Base-by-base conservation (phyloP, 2,329 filamentous ascomycete genomes). In the Colletotrichum karsti region DNA sequence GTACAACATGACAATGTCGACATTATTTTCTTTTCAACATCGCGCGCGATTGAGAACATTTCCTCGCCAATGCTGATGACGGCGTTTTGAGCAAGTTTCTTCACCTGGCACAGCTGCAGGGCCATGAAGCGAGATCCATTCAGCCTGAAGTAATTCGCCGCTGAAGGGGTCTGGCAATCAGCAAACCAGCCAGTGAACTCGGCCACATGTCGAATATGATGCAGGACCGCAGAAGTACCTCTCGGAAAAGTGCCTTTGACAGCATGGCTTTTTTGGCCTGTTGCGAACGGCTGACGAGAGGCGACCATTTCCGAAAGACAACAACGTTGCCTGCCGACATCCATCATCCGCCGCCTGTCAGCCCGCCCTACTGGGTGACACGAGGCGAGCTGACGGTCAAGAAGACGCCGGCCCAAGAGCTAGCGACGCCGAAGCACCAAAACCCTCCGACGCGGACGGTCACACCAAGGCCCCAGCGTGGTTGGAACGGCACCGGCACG, bases 1-100 rank as follows among this genome's bases (percentile, higher is more conserved):
- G n/a, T n/a, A n/a, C n/a, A n/a, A n/a, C 2, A 7, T 44, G 41
- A 22, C 9, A 12, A 13, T 20, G 39, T n/a, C 39, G 20, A 18
- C 39, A n/a, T n/a, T n/a, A n/a, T n/a, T n/a, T n/a, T n/a, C n/a
- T n/a, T n/a, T 24, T 46, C 18, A 35, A 8, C 9, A 18, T 9
- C 24, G 46, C 28, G 50, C 30, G 33, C 33, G 13, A 41, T 41
- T 51, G 57, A 51, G 39, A 37, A 37, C 5, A 42, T 26, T n/a
- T 41, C 1, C 10, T 26, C 18, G 37, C 46, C 26, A 24, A 24
- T 51, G 7, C 7, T 7, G 37, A 30, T 33, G 33, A 15, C 26
- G 13, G 26, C 26, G 22, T 9, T 59, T 24, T 59, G 54, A 42
- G 61, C 54, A 51, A 51, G 44, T 64, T 64, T 50, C 18, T 35